Base-by-base conservation (phyloP, 1,139 yeast genomes). In the Candida smagusa region DNA sequence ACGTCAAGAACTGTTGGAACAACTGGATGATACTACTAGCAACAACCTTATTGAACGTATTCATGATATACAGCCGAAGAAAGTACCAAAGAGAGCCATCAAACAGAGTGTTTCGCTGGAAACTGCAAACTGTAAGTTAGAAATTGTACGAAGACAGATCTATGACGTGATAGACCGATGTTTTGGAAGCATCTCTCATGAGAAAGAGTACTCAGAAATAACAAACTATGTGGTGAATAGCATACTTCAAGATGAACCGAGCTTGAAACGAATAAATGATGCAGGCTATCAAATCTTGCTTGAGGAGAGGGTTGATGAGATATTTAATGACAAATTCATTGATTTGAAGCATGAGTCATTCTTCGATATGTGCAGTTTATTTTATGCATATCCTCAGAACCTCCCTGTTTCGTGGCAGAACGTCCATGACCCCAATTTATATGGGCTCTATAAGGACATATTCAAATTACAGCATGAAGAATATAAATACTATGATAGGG, bases 251-350 rank as follows among this genome's bases (percentile, higher is more conserved):
- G 46, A 48, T 2, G 42, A 33, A 6, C 30, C 33, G 21, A 34
- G 31, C 26, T 27, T 35, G 19, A 33, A 19, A 12, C 22, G 33
- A 12, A 22, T 40, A 28, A 19, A 26, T 9, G 39, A 35, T 23
- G 23, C 30, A 5, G 34, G 28, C 9, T 29, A 32, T 24, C 41
- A 33, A 9, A 19, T 21, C 28, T 22, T 30, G 9, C 30, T 54
- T 9, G 35, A 42, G n/a, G 48, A 43, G 9, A 45, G 42, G n/a
- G 45, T 56, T 4, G 44, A 44, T 9, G 46, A 44, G 19, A 34
- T 49, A 23, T 51, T 56, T 31, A 39, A 47, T 16, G 57, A 53
- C 30, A 54, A 52, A 31, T 55, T 40, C 33, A 50, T 47, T 32
- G 52, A 50, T 27, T 30, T 47, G 16, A 51, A 50, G 34, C 40